phyloP scores from a whole-genome alignment of 225 moss, liverwort and hornwort species.

The Thuidium tamariscinum region DNA sequence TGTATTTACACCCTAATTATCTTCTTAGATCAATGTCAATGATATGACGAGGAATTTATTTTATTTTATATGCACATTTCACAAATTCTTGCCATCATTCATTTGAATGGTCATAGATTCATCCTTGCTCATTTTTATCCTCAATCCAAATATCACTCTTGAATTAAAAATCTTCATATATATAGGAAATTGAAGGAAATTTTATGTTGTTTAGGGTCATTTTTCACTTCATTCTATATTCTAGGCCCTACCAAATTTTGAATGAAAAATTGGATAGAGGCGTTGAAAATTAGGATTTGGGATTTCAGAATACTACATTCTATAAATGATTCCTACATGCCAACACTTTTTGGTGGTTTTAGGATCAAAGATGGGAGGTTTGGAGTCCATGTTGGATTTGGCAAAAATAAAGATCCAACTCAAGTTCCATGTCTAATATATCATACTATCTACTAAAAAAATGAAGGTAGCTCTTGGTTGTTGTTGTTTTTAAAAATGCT shows the following conservation, averaged over 20 bases:
- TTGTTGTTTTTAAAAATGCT: too few species aligned
- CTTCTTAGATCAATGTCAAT: not conserved
- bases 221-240: fast-evolving
- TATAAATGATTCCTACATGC: fast-evolving
- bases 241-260: fast-evolving
- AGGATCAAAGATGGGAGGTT: fast-evolving
- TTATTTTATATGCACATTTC: too few species aligned
- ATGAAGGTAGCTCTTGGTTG: too few species aligned
- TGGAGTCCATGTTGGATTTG: not conserved
- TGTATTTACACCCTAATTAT: not conserved
- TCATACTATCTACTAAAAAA: too few species aligned
- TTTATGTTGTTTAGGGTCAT: not conserved
- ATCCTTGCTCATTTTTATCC: not conserved
- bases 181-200: not conserved
- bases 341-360: fast-evolving
- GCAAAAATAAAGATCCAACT: not conserved
- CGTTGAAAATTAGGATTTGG: not conserved
- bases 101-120: not conserved
- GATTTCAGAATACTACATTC: not conserved
- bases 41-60: not conserved
- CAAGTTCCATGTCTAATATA: not conserved
- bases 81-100: fast-evolving
- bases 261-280: fast-evolving
- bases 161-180: not conserved
- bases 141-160: not conserved